These are phyloP conservation scores for Gloeophyllum trabeum DNA, from an alignment of 768 basidiomycete genomes.

Conservation along the genomic window DNA sequence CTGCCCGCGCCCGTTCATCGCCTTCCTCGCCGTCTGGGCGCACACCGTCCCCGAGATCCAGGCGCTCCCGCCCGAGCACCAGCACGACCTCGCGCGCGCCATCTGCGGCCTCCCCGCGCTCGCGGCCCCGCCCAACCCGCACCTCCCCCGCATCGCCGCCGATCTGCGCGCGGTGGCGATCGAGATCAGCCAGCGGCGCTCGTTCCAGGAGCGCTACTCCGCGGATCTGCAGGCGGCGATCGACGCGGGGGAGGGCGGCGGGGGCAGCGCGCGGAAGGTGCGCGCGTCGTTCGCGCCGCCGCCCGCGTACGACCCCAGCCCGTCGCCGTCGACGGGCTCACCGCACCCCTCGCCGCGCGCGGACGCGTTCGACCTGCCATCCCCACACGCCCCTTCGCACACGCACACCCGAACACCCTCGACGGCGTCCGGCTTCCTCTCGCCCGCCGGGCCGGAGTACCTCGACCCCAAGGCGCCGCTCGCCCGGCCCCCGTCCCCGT, in stretches of 20 bases:
- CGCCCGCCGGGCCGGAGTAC: constrained; percentile 8
- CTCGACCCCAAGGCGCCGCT: constrained; percentile 20
- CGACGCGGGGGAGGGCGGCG: constrained; percentile 39
- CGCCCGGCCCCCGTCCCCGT: constrained; percentile 24
- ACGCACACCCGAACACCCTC: constrained; percentile 9
- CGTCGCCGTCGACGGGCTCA: constrained; percentile 13
- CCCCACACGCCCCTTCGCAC: constrained; percentile 13
- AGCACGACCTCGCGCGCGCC: constrained; percentile 75
- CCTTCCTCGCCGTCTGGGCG: constrained; percentile 69
- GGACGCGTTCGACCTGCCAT: constrained; percentile 10
- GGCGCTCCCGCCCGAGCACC: constrained; percentile 43
- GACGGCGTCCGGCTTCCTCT: constrained; percentile 13
- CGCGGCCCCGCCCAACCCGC: constrained; percentile 24
- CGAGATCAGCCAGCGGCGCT: constrained; percentile 75
- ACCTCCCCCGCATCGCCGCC: constrained; percentile 54
- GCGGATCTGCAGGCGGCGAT: constrained; percentile 69
- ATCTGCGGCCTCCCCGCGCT: constrained; percentile 54
- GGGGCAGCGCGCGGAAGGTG: constrained; percentile 22
- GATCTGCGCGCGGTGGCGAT: constrained; percentile 81
- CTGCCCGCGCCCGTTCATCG: constrained; percentile 57
- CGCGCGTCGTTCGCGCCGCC: constrained; percentile 64
- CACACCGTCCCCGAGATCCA: constrained; percentile 56
- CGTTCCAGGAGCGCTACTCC: constrained; percentile 75
- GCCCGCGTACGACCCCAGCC: constrained; percentile 35
- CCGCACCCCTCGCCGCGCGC: constrained; percentile 7